Base-by-base conservation (phyloP, 306 rosid genomes). In the Clitoria ternatea region DNA sequence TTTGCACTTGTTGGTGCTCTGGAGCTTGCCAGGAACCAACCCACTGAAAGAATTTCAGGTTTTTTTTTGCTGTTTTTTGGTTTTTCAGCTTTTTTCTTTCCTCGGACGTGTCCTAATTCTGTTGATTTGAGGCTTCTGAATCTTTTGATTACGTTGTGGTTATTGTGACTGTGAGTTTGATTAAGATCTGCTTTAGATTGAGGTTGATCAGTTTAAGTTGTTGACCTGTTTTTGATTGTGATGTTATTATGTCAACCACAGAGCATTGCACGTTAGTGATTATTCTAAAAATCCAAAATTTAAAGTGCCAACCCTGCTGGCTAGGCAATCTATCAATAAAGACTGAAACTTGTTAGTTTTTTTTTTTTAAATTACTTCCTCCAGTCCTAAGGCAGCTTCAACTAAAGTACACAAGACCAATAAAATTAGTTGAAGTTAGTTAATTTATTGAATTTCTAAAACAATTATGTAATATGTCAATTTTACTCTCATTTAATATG, bases 31-130 rank as follows among this genome's bases (percentile, higher is more conserved):
- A 73, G 83, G 63, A 81, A 78, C 54, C 91, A 79, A 40, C 95
- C 85, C 12, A 88, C 96, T 13, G 98, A 94, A 72, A 78, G 98
- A 77, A 94, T 94, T 69, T 93, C 97, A 67, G 98, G 98, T 90
- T 9, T 60, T 36, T 45, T 70, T 57, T 13, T 30, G 32, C 5
- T 29, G 32, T 29, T 29, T 24, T 49, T 57, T 26, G 13, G 12
- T 19, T 32, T 59, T 55, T 66, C 30, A 6, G 71, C 18, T 63
- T 66, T 9, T 61, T 52, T 60, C 36, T 47, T 23, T 47, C 65
- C 20, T 72, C 44, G 20, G 3, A n/a, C 11, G 3, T 43, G 9
- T 42, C 13, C 61, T 19, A 5, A 13, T 32, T 43, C 1, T 45
- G 14, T 69, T 55, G 61, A 62, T 48, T 54, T 13, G 61, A 39